These are phyloP conservation scores for Xerocomus spinulosus DNA, from an alignment of 768 basidiomycete genomes.

Conservation along the genomic window DNA sequence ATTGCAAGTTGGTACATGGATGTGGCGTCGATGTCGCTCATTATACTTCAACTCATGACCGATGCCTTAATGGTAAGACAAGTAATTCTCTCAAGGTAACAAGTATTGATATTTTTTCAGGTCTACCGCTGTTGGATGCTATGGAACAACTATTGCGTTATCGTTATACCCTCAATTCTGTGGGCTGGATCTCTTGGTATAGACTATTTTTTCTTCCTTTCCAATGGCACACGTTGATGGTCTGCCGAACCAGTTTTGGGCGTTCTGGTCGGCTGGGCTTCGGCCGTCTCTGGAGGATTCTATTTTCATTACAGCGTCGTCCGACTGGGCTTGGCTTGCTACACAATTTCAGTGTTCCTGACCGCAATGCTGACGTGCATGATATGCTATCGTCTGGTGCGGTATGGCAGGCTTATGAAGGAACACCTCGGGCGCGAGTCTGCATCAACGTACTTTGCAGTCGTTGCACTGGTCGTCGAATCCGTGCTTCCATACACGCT, in stretches of 20 bases:
- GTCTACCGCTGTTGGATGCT: neutral
- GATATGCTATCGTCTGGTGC: conserved; percentile 12
- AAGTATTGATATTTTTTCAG: neutral
- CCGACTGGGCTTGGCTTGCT: conserved; percentile 3
- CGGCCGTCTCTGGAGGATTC: neutral
- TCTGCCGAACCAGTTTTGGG: neutral
- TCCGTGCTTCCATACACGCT: conserved; percentile 12
- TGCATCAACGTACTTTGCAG: conserved; percentile 5
- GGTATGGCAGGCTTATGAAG: neutral
- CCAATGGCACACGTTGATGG: neutral
- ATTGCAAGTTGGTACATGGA: neutral
- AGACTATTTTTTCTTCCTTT: neutral
- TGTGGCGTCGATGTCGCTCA: neutral
- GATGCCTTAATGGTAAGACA: neutral
- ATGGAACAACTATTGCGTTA: neutral
- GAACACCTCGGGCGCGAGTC: conserved; percentile 1
- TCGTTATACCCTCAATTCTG: neutral
- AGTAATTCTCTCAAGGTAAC: neutral
- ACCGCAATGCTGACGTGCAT: conserved; percentile 4
- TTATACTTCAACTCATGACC: neutral
- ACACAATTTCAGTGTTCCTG: neutral
- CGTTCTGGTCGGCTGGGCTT: neutral
- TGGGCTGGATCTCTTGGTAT: neutral
- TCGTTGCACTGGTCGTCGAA: conserved; percentile 11
- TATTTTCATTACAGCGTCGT: neutral